Base-by-base conservation (phyloP, 2,329 filamentous ascomycete species). In the Exophiala mesophila region DNA sequence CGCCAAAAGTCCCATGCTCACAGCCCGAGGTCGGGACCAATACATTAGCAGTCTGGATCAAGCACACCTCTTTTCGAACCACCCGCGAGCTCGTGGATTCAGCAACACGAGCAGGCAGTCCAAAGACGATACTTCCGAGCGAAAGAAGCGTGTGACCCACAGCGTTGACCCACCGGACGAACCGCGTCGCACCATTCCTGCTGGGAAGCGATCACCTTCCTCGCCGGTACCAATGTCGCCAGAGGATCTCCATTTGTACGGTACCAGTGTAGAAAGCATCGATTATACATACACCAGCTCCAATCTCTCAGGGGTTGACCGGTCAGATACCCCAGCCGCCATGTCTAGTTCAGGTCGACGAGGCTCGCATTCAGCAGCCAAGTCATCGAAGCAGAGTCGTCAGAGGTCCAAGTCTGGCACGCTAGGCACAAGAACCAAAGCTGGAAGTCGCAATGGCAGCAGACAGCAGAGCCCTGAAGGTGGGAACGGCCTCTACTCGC, bases 211-310 rank as follows among this genome's bases (percentile, higher is more conserved):
- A 16, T 96, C 90, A 1, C 90, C 90, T 1, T 94, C 88, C 2
- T 96, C 90, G 0, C 90, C 90, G 0, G 76, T 95, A 2, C 88
- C 89, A 3, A 96, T 96, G 89, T 94, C 89, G 3, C 88, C 88
- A 0, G 87, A 95, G 55, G 88, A 96, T 56, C 61, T 86, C 46
- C 58, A 65, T 36, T 58, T 60, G 32, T 71, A 69, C 47, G 65
- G 67, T 35, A 63, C 61, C 4, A 69, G 65, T 46, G 61, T 67
- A 5, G 73, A 73, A 8, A 67, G 62, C 16, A 68, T 67, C 21
- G 66, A 73, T 16, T 69, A 72, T 23, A 71, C 70, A 49, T 72
- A 73, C 54, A 26, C 6, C 23, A 67, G 58, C 49, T 69, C 50
- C 34, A 60, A 54, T 57, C 17, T 48, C 9, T 51, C 58, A 44